Base-by-base conservation (phyloP, 768 basidiomycete genomes). In the Dentipellis fragilis region DNA sequence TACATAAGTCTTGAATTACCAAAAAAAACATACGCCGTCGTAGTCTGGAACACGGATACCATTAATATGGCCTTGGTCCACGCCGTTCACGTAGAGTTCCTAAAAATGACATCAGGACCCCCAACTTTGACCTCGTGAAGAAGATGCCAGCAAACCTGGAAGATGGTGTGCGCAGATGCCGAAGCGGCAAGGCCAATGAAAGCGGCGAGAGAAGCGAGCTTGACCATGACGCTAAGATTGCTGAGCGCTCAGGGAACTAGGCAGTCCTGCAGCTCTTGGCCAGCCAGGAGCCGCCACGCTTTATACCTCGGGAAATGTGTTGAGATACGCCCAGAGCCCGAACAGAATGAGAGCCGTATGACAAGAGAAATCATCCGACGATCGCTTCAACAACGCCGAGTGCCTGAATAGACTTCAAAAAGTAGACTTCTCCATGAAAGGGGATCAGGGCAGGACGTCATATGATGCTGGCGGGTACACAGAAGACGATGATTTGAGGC, bases 41-140 rank as follows among this genome's bases (percentile, higher is more conserved):
- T 76, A 79, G 51, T 69, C 68, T 19, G 74, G 74, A 1, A 75
- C 75, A 17, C 77, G 74, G 51, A 79, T 71, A n/a, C 75, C 75
- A 52, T 65, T 71, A 16, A 65, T 65, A 49, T 76, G 72, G 7
- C 75, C 77, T 65, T 77, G 73, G 57, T 70, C 71, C 12, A 74
- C 78, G 14, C 79, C 78, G 59, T 81, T 80, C 49, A 80, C 76
- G 57, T 73, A 77, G 36, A 79, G 56, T 65, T 79, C 71, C 74
- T 76, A 54, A n/a, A 19, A 45, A 19, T 45, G 10, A 45, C n/a
- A 19, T 45, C 19, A 45, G 42, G 42, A 8, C 19, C 10, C 10
- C 23, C 19, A 35, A 49, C 7, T 8, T 23, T 8, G 48, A 35
- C 8, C 22, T 16, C 22, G 48, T 19, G 19, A 35, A 16, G 14